Evolutionary conservation across 805 yeast genomes (phyloP), one percentile per base, ranked within the genome.

Genomic region (Henningerozyma blattae): DNA sequence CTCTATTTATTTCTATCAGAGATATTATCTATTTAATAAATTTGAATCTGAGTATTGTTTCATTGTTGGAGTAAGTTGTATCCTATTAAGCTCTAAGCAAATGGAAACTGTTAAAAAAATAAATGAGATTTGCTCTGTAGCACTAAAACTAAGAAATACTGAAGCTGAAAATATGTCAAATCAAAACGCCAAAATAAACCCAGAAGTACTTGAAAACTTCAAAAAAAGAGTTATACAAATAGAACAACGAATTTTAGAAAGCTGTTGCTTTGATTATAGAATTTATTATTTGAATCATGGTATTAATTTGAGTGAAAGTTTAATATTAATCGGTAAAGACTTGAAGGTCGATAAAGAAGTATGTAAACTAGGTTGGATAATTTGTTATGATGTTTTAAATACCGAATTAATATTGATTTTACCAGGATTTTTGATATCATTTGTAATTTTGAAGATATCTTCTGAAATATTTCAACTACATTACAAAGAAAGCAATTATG

Each of bases 61-160:
- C 42, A 76, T 77, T 29, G 69, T 82, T n/a, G 82, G 83, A 0
- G 56, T 77, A 7, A 68, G 89, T 8, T 69, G 85, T 34, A 51
- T 86, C 6, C 70, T 81, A 37, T 60, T 83, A 13, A 80, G 94
- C 3, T 62, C 77, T 28, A 84, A 86, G 53, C 74, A 76, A 42
- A 93, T 83, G 48, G 95, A 86, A 48, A 82, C 86, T 28, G 77
- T 85, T 28, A 85, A 84, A 52, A 80, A 80, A 44, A 53, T 79
- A 13, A 64, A 72, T 34, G 83, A 80, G 30, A 65, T 85, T 10
- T 67, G 52, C 57, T 50, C 58, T 4, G 58, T 58, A 25, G 60
- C 66, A 4, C 50, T 61, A 37, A 58, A 51, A 30, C 38, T 57
- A n/a, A 46, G 61, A 12, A 53, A 50, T 30, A n/a, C n/a, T n/a